These are phyloP conservation scores for Aspergillus sp. DNA, from an alignment of 2,329 filamentous ascomycete species.

Conservation along the genomic window DNA sequence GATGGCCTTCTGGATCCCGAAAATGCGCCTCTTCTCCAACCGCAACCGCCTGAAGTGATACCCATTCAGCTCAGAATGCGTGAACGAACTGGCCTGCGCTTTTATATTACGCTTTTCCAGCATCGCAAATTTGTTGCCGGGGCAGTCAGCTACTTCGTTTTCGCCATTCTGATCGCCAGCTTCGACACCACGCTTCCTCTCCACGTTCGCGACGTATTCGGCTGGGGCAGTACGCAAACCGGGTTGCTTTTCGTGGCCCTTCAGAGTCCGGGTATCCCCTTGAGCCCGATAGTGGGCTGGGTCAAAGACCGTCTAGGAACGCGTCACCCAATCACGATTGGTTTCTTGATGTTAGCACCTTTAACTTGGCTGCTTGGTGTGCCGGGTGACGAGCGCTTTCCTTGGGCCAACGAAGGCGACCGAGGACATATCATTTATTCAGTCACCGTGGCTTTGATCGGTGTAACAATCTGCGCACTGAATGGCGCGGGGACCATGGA, in stretches of 20 bases:
- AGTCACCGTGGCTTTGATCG: constrained; percentile 11
- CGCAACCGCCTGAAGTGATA: neutral
- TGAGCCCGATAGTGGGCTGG: constrained; percentile 52
- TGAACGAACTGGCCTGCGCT: constrained; percentile 6
- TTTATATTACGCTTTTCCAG: constrained; percentile 35
- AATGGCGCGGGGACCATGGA: constrained; percentile 24
- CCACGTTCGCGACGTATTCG: constrained; percentile 47
- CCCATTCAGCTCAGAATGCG: neutral
- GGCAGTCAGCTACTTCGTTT: constrained; percentile 39
- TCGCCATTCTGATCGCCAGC: constrained; percentile 46
- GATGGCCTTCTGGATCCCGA: constrained; percentile 1
- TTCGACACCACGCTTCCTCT: constrained; percentile 53
- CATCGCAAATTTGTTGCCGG: constrained; percentile 38
- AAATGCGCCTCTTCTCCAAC: constrained; percentile 5
- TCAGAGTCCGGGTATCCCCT: constrained; percentile 51
- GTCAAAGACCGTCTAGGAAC: constrained; percentile 25
- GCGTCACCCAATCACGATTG: constrained; percentile 16
- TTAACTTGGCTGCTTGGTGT: constrained; percentile 23
- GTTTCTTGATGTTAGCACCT: constrained; percentile 16
- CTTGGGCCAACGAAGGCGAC: constrained; percentile 15
- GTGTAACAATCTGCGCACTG: constrained; percentile 17
- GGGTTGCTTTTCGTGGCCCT: constrained; percentile 53
- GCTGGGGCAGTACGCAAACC: constrained; percentile 49
- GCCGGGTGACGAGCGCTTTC: constrained; percentile 21
- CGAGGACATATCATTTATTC: constrained; percentile 18